Conservation (phyloP, 495 filamentous ascomycete species). For the Daldinia grandis region DNA sequence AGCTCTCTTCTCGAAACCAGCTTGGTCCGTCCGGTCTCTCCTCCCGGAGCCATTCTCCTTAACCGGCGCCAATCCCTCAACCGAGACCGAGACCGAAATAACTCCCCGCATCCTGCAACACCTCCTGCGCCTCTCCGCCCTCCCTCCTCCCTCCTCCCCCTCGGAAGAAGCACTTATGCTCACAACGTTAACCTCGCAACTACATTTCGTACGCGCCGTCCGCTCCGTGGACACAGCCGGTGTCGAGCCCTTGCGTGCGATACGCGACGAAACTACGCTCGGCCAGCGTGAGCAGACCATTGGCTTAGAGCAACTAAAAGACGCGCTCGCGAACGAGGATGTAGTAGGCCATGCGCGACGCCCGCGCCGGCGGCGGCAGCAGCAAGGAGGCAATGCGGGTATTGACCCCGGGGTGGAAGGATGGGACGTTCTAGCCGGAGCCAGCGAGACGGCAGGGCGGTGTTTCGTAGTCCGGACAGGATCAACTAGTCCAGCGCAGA, state of each 20-base stretch:
- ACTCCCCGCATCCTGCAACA: constrained; percentile 69
- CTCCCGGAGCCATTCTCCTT: constrained; percentile 58
- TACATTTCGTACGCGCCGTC: constrained; percentile 87
- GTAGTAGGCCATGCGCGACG: constrained; percentile 53
- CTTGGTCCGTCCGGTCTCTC: constrained; percentile 86
- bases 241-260: constrained; percentile 74
- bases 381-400: neutral
- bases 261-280: constrained; percentile 79
- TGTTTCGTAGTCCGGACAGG: constrained; percentile 84
- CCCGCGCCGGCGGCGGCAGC: constrained; percentile 51
- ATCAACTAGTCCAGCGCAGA: constrained; percentile 16
- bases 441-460: constrained; percentile 70
- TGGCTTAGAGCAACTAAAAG: constrained; percentile 48
- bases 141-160: constrained; percentile 71
- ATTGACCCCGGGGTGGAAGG: constrained; percentile 54
- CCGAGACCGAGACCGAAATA: constrained; percentile 37
- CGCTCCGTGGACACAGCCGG: constrained; percentile 78
- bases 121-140: constrained; percentile 88
- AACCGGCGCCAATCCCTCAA: constrained; percentile 26
- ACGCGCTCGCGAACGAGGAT: constrained; percentile 54
- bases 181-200: constrained; percentile 77
- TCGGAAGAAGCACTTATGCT: constrained; percentile 71
- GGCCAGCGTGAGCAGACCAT: constrained; percentile 55
- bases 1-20: constrained; percentile 71
- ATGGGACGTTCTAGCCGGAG: constrained; percentile 74